A percentile compares a stretch with the other conserved stretches of the same genome.
Evolutionary conservation across 768 basidiomycete species (phyloP).

Genomic region (Infundibulicybe gibba): DNA sequence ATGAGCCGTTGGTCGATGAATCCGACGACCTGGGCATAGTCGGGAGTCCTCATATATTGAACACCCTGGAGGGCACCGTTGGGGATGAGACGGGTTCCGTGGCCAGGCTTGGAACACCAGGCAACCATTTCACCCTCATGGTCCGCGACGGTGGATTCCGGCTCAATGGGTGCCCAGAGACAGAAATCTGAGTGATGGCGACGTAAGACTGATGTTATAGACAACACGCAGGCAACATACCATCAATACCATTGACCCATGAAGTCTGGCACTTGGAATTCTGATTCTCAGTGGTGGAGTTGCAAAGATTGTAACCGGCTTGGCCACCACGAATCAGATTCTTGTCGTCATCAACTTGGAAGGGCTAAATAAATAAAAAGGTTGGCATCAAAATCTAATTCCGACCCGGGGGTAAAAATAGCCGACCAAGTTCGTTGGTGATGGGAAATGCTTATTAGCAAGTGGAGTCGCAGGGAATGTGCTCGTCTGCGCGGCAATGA

Average conservation of each 20-base stretch:
- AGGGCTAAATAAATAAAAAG: slow-evolving; percentile 24
- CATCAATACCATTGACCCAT: slow-evolving; percentile 52
- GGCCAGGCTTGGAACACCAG: slow-evolving; percentile 61
- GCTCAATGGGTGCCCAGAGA: slow-evolving; percentile 46
- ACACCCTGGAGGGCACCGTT: slow-evolving; percentile 50
- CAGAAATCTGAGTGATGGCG: slow-evolving; percentile 46
- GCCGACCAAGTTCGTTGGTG: slow-evolving; percentile 41
- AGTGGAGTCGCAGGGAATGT: slow-evolving; percentile 45
- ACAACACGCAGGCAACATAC: slow-evolving; percentile 22
- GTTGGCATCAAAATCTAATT: too few relatives aligned
- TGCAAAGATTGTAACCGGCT: slow-evolving; percentile 66
- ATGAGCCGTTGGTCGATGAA: slow-evolving; percentile 53
- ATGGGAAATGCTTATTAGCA: slow-evolving; percentile 39
- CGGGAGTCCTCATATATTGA: slow-evolving; percentile 50
- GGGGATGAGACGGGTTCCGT: slow-evolving; percentile 64
- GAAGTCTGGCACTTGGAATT: slow-evolving; percentile 62
- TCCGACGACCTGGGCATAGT: slow-evolving; percentile 55
- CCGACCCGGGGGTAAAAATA: not conserved
- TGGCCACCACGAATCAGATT: slow-evolving; percentile 37
- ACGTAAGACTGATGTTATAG: not conserved
- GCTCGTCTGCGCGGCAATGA: slow-evolving; percentile 20
- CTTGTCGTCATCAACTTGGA: slow-evolving; percentile 32
- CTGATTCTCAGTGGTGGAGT: slow-evolving; percentile 60
- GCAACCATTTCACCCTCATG: slow-evolving; percentile 61
- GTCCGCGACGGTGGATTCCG: slow-evolving; percentile 48